These are phyloP conservation scores for Asparagopsis taxiformis DNA, from an alignment of 31 red algal genomes.

Conservation along the genomic window DNA sequence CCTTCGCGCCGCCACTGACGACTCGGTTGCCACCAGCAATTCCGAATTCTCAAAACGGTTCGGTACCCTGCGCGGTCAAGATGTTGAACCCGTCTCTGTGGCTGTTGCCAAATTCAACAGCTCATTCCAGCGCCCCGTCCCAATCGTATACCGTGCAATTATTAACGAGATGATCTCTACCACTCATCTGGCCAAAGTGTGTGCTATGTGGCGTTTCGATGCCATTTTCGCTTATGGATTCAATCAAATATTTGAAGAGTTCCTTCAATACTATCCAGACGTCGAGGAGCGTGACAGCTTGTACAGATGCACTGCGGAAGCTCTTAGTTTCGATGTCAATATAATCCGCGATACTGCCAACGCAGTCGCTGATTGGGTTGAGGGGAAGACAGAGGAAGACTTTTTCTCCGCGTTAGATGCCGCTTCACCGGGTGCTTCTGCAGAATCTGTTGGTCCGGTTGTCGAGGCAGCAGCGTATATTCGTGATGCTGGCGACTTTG, in stretches of 20 bases:
- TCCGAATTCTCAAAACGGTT: slow-evolving; percentile 18
- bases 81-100: slow-evolving; percentile 55
- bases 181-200: slow-evolving; percentile 66
- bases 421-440: slow-evolving; percentile 14
- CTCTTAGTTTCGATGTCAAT: slow-evolving; percentile 42
- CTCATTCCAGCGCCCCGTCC: slow-evolving; percentile 65
- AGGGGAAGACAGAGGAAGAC: slow-evolving; percentile 81
- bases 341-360: slow-evolving; percentile 41
- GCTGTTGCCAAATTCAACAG: slow-evolving; percentile 64
- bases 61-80: slow-evolving; percentile 32
- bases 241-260: slow-evolving; percentile 54
- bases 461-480: slow-evolving; percentile 60
- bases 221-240: slow-evolving; percentile 81
- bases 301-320: slow-evolving; percentile 25
- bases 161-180: slow-evolving; percentile 78
- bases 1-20: no score
- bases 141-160: slow-evolving; percentile 72
- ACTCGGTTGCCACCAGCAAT: background rate
- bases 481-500: slow-evolving; percentile 50
- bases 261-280: slow-evolving; percentile 70
- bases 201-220: slow-evolving; percentile 78
- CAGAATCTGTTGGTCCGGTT: slow-evolving; percentile 36
- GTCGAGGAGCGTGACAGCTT: slow-evolving; percentile 47
- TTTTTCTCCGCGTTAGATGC: slow-evolving; percentile 59
- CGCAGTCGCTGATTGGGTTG: slow-evolving; percentile 44